These are phyloP conservation scores for Dictyophora rubrovolvata DNA, from an alignment of 768 basidiomycete genomes.

Conservation along the genomic window DNA sequence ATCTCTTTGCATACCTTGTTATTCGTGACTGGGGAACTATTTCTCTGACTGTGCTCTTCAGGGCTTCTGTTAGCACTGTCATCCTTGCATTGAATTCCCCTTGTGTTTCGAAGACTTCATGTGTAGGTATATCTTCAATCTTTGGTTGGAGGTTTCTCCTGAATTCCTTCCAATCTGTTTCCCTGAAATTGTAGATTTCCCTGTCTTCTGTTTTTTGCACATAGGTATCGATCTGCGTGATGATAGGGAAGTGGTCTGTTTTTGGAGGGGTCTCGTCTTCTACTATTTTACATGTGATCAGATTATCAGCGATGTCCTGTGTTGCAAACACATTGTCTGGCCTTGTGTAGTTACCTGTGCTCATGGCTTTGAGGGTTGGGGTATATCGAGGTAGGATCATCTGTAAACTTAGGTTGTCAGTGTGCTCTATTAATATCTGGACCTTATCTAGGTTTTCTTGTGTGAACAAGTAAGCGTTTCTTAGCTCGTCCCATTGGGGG, in stretches of 20 bases:
- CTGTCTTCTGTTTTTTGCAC: neutral
- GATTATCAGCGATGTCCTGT: conserved; percentile 6
- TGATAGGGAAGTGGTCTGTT: conserved; percentile 35
- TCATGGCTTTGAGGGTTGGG: conserved; percentile 23
- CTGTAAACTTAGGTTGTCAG: conserved; percentile 17
- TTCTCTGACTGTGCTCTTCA: conserved; percentile 15
- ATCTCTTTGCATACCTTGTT: conserved; percentile 20
- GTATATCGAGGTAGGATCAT: conserved; percentile 25
- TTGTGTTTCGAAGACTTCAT: neutral
- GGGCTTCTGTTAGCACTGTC: conserved; percentile 6
- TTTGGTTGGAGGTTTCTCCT: conserved; percentile 11
- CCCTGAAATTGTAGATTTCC: conserved; percentile 18
- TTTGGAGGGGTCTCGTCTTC: conserved; percentile 11
- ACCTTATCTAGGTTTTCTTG: conserved; percentile 9
- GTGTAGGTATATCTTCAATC: neutral
- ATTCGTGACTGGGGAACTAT: conserved; percentile 15
- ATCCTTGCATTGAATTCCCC: conserved; percentile 11
- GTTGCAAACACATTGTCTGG: conserved; percentile 41
- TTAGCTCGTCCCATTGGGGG: conserved; percentile 27
- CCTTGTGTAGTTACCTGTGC: conserved; percentile 25
- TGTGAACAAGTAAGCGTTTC: conserved; percentile 21
- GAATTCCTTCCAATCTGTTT: conserved; percentile 26
- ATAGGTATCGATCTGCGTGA: conserved; percentile 17
- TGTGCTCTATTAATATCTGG: conserved; percentile 25
- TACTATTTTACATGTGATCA: conserved; percentile 23